Evolutionary conservation across 2,329 filamentous ascomycete species (phyloP).

Genomic region (Whalleya microplaca): DNA sequence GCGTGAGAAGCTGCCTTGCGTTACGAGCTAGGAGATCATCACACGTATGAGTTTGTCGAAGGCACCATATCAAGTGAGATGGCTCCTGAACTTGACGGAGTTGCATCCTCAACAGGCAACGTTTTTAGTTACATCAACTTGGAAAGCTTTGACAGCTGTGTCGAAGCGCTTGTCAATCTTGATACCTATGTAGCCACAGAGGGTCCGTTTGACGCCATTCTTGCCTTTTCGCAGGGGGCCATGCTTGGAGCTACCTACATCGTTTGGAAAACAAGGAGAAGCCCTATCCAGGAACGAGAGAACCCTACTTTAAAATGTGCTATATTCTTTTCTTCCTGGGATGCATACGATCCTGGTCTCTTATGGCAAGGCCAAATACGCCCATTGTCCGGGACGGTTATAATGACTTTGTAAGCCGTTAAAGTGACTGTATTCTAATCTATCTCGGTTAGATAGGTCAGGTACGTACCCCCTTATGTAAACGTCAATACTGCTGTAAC

Average conservation of each 20-base stretch:
- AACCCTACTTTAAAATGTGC: background rate
- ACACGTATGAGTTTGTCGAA: slow-evolving; percentile 8
- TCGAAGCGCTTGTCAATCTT: background rate
- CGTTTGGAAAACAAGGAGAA: background rate
- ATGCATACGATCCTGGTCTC: too few relatives aligned
- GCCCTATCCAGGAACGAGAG: background rate
- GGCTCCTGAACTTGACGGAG: background rate
- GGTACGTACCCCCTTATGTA: too few relatives aligned
- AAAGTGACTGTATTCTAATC: too few relatives aligned
- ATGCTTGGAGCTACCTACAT: slow-evolving; percentile 5
- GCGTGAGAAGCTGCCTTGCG: slow-evolving; percentile 3
- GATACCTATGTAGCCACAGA: background rate
- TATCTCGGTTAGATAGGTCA: too few relatives aligned
- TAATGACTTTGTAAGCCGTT: too few relatives aligned
- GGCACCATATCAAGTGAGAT: background rate
- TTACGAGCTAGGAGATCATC: slow-evolving; percentile 4
- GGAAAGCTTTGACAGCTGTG: background rate
- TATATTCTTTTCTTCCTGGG: too few relatives aligned
- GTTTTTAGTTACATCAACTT: background rate
- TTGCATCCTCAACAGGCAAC: background rate
- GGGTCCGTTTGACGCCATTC: slow-evolving; percentile 9
- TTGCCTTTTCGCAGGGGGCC: slow-evolving; percentile 12
- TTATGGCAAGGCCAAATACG: too few relatives aligned
- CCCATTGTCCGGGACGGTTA: too few relatives aligned
- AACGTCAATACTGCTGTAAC: too few relatives aligned